These are phyloP conservation scores for Letharia columbiana DNA, from an alignment of 495 filamentous ascomycete species.

Conservation along the genomic window DNA sequence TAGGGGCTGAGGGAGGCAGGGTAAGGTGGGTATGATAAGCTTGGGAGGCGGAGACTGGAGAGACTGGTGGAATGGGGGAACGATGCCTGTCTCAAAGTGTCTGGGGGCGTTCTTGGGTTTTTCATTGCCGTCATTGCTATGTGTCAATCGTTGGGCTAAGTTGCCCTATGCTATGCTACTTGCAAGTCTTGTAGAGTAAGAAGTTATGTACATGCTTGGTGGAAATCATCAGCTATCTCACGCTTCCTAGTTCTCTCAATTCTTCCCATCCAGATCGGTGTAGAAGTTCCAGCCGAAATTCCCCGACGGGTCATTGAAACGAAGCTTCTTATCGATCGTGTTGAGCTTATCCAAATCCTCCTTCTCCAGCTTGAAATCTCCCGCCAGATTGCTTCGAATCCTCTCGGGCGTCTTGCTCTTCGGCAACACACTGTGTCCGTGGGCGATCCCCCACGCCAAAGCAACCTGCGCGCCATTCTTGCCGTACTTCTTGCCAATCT, in stretches of 20 bases:
- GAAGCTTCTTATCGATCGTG: slow-evolving; percentile 42
- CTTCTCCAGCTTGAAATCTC: slow-evolving; percentile 47
- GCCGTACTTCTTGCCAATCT: slow-evolving; percentile 54
- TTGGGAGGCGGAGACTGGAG: too few species aligned
- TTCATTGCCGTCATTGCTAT: background rate
- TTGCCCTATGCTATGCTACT: background rate
- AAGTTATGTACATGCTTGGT: background rate
- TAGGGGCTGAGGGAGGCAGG: too few species aligned
- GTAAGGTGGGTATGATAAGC: too few species aligned
- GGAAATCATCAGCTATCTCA: background rate
- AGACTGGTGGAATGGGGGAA: background rate
- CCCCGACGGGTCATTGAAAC: slow-evolving; percentile 58
- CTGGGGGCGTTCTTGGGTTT: background rate
- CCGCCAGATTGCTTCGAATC: slow-evolving; percentile 49
- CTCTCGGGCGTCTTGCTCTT: slow-evolving; percentile 51
- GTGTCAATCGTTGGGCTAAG: background rate
- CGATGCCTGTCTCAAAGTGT: background rate
- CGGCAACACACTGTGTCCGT: slow-evolving; percentile 56
- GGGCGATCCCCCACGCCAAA: slow-evolving; percentile 59
- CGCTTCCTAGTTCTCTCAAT: slow-evolving; percentile 1
- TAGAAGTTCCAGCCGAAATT: slow-evolving; percentile 54
- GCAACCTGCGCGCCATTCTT: slow-evolving; percentile 55
- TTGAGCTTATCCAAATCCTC: slow-evolving; percentile 45
- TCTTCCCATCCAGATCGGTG: slow-evolving; percentile 53
- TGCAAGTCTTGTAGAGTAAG: background rate